Evolutionary conservation across 495 filamentous ascomycete genomes (phyloP).

Genomic region (Penicillium cosmopolitanum): DNA sequence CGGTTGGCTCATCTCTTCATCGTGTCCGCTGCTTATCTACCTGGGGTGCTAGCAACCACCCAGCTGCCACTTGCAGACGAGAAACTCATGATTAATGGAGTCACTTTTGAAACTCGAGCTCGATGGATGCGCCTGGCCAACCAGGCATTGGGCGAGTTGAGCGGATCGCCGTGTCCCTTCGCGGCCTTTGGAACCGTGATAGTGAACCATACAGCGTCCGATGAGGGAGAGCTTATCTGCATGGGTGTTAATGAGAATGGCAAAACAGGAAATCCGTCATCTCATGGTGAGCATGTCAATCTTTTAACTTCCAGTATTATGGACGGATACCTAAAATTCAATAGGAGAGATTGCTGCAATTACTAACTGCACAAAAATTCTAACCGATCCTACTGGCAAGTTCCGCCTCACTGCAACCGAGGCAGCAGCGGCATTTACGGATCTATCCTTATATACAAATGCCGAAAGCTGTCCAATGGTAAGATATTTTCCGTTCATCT

Average conservation of each 20-base stretch:
- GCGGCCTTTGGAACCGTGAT: conserved; percentile 56
- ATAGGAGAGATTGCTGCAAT: conserved; percentile 58
- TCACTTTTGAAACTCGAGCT: conserved; percentile 36
- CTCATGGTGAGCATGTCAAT: conserved; percentile 45
- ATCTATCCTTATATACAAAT: conserved; percentile 58
- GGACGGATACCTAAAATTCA: not conserved
- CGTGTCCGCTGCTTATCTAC: too few relatives aligned
- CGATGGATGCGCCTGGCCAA: conserved; percentile 57
- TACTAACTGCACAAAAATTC: conserved; percentile 52
- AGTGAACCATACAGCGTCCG: conserved; percentile 53
- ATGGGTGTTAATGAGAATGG: conserved; percentile 43
- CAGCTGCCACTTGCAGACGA: too few relatives aligned
- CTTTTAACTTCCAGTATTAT: not conserved
- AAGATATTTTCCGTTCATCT: not conserved
- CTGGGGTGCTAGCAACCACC: too few relatives aligned
- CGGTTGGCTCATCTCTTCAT: too few relatives aligned
- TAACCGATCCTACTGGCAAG: conserved; percentile 44
- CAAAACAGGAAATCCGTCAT: conserved; percentile 47
- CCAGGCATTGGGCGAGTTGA: conserved; percentile 39
- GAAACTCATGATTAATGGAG: conserved; percentile 15
- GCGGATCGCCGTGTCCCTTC: conserved; percentile 49
- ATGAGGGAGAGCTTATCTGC: conserved; percentile 49
- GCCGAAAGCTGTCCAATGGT: conserved; percentile 61
- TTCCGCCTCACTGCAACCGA: conserved; percentile 45
- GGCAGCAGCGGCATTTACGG: conserved; percentile 45